These are phyloP conservation scores for Inosperma sp. DNA, from an alignment of 768 basidiomycete species.

Conservation along the genomic window DNA sequence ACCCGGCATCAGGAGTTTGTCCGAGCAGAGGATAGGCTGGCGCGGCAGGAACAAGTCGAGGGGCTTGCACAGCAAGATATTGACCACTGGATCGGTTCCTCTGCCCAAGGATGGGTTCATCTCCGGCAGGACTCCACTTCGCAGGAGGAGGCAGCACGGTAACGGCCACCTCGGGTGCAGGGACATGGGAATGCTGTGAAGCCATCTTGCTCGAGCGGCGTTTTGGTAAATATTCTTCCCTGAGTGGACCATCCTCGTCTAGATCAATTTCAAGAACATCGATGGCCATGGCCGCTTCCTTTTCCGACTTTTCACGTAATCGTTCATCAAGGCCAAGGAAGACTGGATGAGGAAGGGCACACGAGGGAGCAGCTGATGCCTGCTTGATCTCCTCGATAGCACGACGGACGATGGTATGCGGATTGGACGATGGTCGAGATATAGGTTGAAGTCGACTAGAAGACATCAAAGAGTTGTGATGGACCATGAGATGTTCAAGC, in stretches of 20 bases:
- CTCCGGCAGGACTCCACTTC: slow-evolving; percentile 77
- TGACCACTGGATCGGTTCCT: slow-evolving; percentile 48
- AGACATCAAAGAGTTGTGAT: slow-evolving; percentile 61
- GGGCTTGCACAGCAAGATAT: slow-evolving; percentile 62
- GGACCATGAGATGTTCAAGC: slow-evolving; percentile 59
- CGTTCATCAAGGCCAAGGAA: slow-evolving; percentile 71
- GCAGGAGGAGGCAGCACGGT: slow-evolving; percentile 63
- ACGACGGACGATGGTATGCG: slow-evolving; percentile 62
- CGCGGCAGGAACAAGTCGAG: slow-evolving; percentile 35
- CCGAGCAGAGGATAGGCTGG: slow-evolving; percentile 34
- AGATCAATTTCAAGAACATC: slow-evolving; percentile 71
- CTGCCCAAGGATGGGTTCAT: slow-evolving; percentile 64
- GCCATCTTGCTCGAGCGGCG: slow-evolving; percentile 46
- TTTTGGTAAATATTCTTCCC: slow-evolving; percentile 75
- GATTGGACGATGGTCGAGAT: slow-evolving; percentile 69
- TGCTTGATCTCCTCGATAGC: slow-evolving; percentile 66
- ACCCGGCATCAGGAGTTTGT: slow-evolving; percentile 32
- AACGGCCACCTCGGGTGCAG: slow-evolving; percentile 19
- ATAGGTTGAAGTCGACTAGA: slow-evolving; percentile 67
- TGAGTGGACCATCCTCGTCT: slow-evolving; percentile 77
- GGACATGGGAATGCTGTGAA: slow-evolving; percentile 8
- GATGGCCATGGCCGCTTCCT: slow-evolving; percentile 35
- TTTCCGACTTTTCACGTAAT: slow-evolving; percentile 47
- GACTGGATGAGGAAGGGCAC: slow-evolving; percentile 51
- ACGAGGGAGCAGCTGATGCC: slow-evolving; percentile 35